These are phyloP conservation scores for Tieghemostelium lacteum DNA, from an alignment of 78 protist genomes.

Conservation along the genomic window DNA sequence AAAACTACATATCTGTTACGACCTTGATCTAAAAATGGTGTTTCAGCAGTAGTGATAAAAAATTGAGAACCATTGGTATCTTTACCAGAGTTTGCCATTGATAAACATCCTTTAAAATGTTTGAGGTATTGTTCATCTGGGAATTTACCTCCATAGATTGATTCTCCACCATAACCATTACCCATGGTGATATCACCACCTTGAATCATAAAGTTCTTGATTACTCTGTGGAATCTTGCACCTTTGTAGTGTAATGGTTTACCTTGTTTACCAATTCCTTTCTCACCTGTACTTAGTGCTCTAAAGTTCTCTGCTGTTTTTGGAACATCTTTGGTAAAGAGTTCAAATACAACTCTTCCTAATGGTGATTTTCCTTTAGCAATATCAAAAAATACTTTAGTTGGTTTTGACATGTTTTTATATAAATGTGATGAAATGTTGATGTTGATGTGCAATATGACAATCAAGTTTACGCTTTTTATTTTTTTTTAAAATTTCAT, in stretches of 20 bases:
- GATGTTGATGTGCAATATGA: too few relatives aligned
- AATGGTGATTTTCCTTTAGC: constrained; percentile 36
- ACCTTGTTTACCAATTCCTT: constrained; percentile 88
- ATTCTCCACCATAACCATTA: constrained; percentile 94
- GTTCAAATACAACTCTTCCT: constrained; percentile 79
- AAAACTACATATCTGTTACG: constrained; percentile 93
- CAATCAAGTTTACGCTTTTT: too few relatives aligned
- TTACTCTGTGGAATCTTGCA: constrained; percentile 89
- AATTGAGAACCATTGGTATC: constrained; percentile 95
- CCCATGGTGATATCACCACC: constrained; percentile 98
- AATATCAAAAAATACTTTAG: constrained; percentile 82
- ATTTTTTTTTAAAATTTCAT: too few relatives aligned
- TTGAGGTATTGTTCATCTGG: constrained; percentile 95
- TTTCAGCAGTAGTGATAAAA: constrained; percentile 88
- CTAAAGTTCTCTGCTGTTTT: constrained; percentile 97
- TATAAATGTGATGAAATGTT: too few relatives aligned
- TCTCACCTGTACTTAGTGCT: constrained; percentile 91
- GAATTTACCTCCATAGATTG: constrained; percentile 96
- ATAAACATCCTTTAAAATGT: constrained; percentile 92
- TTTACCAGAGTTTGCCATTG: constrained; percentile 98
- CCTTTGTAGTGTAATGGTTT: constrained; percentile 92
- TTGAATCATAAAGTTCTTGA: too few relatives aligned
- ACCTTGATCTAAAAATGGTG: constrained; percentile 88
- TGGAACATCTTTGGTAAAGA: constrained; percentile 88
- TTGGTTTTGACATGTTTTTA: too few relatives aligned